Evolutionary conservation across 352 stramenopile species (phyloP).

Genomic region (Stephanocyclus meneghinianus): DNA sequence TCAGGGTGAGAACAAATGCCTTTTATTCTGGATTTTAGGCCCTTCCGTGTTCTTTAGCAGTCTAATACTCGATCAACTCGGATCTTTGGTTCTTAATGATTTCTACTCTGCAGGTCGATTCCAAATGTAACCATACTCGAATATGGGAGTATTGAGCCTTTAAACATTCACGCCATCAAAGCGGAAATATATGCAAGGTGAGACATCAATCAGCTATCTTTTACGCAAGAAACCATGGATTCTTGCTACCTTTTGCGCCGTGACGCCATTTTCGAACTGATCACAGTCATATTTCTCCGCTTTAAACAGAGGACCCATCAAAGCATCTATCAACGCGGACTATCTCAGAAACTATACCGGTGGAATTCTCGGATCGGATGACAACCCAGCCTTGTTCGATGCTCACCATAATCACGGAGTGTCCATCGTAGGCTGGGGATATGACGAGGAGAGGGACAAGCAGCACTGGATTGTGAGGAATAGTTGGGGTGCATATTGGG

Average conservation of each 20-base stretch:
- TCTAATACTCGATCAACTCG: neutral
- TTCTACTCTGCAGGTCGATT: conserved; percentile 70
- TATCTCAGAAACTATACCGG: conserved; percentile 87
- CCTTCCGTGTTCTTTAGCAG: too few relatives aligned
- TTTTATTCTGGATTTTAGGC: neutral
- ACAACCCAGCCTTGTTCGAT: conserved; percentile 58
- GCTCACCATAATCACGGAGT: conserved; percentile 88
- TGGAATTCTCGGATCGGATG: conserved; percentile 85
- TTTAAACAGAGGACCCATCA: conserved; percentile 86
- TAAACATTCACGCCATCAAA: conserved; percentile 89
- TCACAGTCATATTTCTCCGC: neutral
- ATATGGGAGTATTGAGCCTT: conserved; percentile 86
- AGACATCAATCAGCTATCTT: neutral
- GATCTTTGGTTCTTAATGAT: neutral
- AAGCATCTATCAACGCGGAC: conserved; percentile 90
- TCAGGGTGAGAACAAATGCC: neutral
- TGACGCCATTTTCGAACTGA: neutral
- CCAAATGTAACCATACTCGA: conserved; percentile 94
- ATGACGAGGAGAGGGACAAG: conserved; percentile 85
- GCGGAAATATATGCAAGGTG: conserved; percentile 90
- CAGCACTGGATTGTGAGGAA: conserved; percentile 88
- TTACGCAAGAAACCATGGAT: neutral
- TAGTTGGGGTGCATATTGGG: conserved; percentile 52
- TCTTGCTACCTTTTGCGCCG: neutral
- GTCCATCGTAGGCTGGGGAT: conserved; percentile 93